Evolutionary conservation across 306 rosid species (phyloP), one percentile per base, ranked within the genome.

Genomic region (Quercus cerris): DNA sequence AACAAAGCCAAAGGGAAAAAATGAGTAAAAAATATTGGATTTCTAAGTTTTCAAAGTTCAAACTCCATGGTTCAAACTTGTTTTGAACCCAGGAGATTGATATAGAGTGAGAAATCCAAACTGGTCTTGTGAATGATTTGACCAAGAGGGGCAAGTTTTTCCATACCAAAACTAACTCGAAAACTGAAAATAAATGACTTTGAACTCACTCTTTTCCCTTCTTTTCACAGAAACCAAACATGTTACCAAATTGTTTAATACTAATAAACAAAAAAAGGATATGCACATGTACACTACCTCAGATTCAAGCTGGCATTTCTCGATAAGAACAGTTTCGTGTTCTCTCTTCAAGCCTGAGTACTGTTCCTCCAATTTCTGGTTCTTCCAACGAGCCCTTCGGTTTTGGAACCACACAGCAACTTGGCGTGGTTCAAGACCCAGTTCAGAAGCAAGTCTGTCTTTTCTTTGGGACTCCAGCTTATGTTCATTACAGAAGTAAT

Each of bases 391-490:
- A 3, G 97, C 98, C 78, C 98, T 83, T 15, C 99, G 88, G 79
- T 96, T 96, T 63, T 96, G 99, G 22, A 96, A 96, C 99, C 99
- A 96, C 7, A 96, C 97, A 0, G 99, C 97, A 2, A 96, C 99
- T 66, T 93, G 98, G 2, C 99, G 87, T 0, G 99, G 97, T 74
- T 96, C 99, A 22, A 96, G 86, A 18, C 98, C 94, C 4, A 96
- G 91, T 33, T 96, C 98, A 33, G 89, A 59, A 30, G 99, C 99
- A 1, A 96, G 80, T 71, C 73, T 75, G 82, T 96, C 92, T 69
- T 96, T 96, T 70, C 97, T 87, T 38, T 93, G 93, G 0, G 97
- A 91, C 77, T 91, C 99, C 28, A 96, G 78, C 55, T 96, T 96
- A 49, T 96, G 99, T 31, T 96, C 97, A 46, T 68, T 87, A 0